These are phyloP conservation scores for Aspergillus sp. DNA, from an alignment of 2,329 filamentous ascomycete genomes.

Conservation along the genomic window DNA sequence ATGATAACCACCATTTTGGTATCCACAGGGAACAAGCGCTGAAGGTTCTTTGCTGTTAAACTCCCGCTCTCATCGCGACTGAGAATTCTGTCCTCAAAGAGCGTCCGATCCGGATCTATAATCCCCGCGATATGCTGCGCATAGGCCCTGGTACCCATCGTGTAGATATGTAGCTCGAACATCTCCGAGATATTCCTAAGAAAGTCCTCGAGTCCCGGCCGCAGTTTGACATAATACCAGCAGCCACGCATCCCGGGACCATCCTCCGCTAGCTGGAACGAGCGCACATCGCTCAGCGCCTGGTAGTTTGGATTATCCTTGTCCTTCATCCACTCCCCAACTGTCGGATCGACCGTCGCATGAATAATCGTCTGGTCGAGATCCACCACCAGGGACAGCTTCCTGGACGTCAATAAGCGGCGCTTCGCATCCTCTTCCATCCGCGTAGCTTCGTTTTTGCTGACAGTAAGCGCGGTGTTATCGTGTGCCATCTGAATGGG, in stretches of 20 bases:
- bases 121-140: slow-evolving; percentile 85
- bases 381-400: slow-evolving; percentile 90
- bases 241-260: slow-evolving; percentile 65
- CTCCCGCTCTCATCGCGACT: slow-evolving; percentile 96
- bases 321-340: slow-evolving; percentile 91
- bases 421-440: slow-evolving; percentile 81
- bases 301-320: slow-evolving; percentile 81
- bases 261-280: slow-evolving; percentile 84
- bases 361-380: slow-evolving; percentile 98
- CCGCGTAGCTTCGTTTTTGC: slow-evolving; percentile 65
- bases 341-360: slow-evolving; percentile 90
- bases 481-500: slow-evolving; percentile 94
- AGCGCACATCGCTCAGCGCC: slow-evolving; percentile 76
- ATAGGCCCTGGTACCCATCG: slow-evolving; percentile 97
- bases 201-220: slow-evolving; percentile 75
- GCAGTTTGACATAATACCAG: slow-evolving; percentile 98
- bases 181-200: slow-evolving; percentile 65
- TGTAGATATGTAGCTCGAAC: slow-evolving; percentile 97
- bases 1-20: slow-evolving; percentile 99
- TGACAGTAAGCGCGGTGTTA: slow-evolving; percentile 78
- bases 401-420: slow-evolving; percentile 67
- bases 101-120: slow-evolving; percentile 77
- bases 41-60: slow-evolving; percentile 79
- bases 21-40: slow-evolving; percentile 87
- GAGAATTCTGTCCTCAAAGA: slow-evolving; percentile 90